A percentile compares a stretch with the other conserved stretches of the same genome.
Conservation (phyloP, 345 rosid species). For the Punica granatum region DNA sequence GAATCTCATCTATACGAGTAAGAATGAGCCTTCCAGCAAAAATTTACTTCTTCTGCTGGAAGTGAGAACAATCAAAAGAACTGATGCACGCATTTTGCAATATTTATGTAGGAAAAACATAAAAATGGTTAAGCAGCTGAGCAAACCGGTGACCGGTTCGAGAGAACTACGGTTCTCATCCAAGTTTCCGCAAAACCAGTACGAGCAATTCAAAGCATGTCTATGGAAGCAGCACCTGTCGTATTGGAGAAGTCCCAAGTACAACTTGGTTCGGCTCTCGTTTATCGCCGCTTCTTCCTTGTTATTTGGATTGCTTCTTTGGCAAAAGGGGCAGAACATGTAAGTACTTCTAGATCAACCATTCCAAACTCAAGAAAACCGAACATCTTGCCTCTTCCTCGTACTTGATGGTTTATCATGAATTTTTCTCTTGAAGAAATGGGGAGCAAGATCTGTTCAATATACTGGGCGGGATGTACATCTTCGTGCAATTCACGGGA, state of each 20-base stretch:
- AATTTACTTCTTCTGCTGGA: not conserved
- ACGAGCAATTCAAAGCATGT: conserved; percentile 35
- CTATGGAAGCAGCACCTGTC: conserved; percentile 33
- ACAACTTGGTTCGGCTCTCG: conserved; percentile 21
- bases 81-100: too few species aligned
- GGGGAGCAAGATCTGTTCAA: conserved; percentile 43
- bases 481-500: conserved; percentile 30
- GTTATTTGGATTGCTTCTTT: conserved; percentile 22
- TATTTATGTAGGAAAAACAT: conserved; percentile 14
- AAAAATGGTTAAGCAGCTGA: conserved; percentile 16
- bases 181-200: conserved; percentile 16
- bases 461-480: conserved; percentile 38
- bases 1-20: conserved; percentile 30
- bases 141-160: conserved; percentile 15
- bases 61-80: not conserved
- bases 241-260: conserved; percentile 35
- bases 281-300: conserved; percentile 13
- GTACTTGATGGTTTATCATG: not conserved
- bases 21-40: conserved; percentile 3
- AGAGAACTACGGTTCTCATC: conserved; percentile 19
- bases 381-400: not conserved
- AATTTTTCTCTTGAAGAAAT: conserved; percentile 20
- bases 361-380: not conserved
- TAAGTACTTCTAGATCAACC: conserved; percentile 11
- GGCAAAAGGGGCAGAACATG: conserved; percentile 35